Base-by-base conservation (phyloP, 768 basidiomycete species). In the Auricularia auricula-judae region DNA sequence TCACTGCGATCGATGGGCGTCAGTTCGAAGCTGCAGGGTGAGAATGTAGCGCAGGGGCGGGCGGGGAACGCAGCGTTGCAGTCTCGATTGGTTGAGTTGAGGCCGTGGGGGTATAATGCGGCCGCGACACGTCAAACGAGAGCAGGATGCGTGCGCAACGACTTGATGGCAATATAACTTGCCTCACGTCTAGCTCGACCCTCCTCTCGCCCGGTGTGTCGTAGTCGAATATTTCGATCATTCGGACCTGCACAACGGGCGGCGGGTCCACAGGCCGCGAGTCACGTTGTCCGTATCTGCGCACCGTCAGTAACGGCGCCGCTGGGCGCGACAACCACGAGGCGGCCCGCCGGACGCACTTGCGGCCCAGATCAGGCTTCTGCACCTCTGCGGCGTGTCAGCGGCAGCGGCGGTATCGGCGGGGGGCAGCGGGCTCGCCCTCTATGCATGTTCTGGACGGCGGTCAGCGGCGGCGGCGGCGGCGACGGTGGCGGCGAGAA, bases 261-360 rank as follows among this genome's bases (percentile, higher is more conserved):
- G 86, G 86, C 3, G 86, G 86, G 70, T 87, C 86, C 16, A 87
- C 77, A 7, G 86, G 86, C 36, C 86, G 72, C 36, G 85, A 76
- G 71, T 87, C 86, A 10, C 86, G 83, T 64, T 80, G 79, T 0
- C 83, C 67, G 62, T 66, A 68, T 65, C 68, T 43, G 18, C 35
- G 23, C n/a, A 36, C 10, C 7, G 58, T 65, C 62, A 58, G 66
- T 5, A 35, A 35, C 21, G 16, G 14, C 10, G 47, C 5, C 47
- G 8, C 47, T 8, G 47, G 18, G 47, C 5, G 10, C 47, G 47
- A 21, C 44, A 65, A 56, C 47, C 72, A 73, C 68, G 62, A 56
- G 29, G 33, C 23, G 44, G n/a, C 4, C 14, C 54, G 23, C 18
- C 53, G 5, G 42, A 66, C 76, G 63, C 70, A 86, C 86, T 88